Evolutionary conservation across 129 eudicot species (phyloP).

Genomic region (Deinandra increscens): DNA sequence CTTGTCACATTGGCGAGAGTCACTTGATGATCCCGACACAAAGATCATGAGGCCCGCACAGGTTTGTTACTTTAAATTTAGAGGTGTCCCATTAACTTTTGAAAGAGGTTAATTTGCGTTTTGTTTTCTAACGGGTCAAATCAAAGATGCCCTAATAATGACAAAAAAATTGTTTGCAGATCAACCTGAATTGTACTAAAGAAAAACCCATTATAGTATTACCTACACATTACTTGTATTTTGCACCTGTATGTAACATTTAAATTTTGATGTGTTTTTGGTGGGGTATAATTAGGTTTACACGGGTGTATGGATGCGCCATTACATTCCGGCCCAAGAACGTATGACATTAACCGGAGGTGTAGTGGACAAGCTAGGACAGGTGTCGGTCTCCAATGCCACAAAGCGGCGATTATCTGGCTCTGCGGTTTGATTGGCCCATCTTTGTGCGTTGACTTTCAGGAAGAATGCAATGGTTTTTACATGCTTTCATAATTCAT

Average conservation of each 20-base stretch:
- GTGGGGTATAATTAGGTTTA: constrained; percentile 53
- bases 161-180: too few relatives aligned
- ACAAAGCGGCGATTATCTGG: constrained; percentile 86
- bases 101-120: neutral
- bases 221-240: too few relatives aligned
- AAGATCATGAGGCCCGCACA: constrained; percentile 98
- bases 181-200: too few relatives aligned
- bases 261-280: neutral
- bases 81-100: neutral
- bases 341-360: constrained; percentile 47
- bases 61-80: constrained; percentile 37
- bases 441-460: constrained; percentile 1
- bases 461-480: neutral
- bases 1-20: constrained; percentile 92
- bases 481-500: constrained; percentile 12
- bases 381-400: constrained; percentile 86
- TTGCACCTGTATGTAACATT: neutral
- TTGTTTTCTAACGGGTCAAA: neutral
- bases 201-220: too few relatives aligned
- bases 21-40: constrained; percentile 97
- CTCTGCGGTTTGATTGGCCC: constrained; percentile 41
- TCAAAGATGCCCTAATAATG: too few relatives aligned
- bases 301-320: constrained; percentile 90
- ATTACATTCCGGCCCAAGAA: constrained; percentile 63
- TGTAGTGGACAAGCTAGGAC: constrained; percentile 65